A percentile compares a stretch with the other conserved stretches of the same genome.
Evolutionary conservation across 305 asterid genomes (phyloP).

Genomic region (Solanum chacoense): DNA sequence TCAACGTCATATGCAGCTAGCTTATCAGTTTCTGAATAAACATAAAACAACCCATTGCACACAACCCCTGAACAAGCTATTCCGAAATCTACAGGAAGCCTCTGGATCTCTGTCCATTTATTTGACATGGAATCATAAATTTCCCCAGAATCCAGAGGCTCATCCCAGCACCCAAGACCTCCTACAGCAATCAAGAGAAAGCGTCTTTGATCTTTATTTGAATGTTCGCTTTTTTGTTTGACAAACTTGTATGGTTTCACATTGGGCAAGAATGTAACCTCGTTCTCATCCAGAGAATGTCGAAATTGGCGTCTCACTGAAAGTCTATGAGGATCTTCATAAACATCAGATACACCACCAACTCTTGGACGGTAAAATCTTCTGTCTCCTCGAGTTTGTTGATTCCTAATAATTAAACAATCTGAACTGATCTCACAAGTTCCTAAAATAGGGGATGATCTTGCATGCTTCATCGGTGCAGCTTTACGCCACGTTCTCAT

Average conservation of each 20-base stretch:
- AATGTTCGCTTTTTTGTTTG: slow-evolving; percentile 30
- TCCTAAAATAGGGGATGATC: slow-evolving; percentile 80
- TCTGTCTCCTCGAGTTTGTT: slow-evolving; percentile 45
- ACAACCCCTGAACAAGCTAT: slow-evolving; percentile 72
- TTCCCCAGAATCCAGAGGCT: slow-evolving; percentile 67
- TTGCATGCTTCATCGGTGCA: slow-evolving; percentile 66
- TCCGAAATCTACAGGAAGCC: slow-evolving; percentile 74
- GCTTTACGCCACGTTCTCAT: slow-evolving; percentile 75
- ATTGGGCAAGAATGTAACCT: slow-evolving; percentile 24
- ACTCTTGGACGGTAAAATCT: slow-evolving; percentile 45
- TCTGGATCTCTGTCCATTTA: slow-evolving; percentile 83
- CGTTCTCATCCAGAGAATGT: slow-evolving; percentile 57
- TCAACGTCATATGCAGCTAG: slow-evolving; percentile 65
- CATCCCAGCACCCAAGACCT: slow-evolving; percentile 92
- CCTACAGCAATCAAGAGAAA: slow-evolving; percentile 72
- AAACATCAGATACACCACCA: slow-evolving; percentile 72
- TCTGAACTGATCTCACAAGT: slow-evolving; percentile 52
- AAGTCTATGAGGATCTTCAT: slow-evolving; percentile 93
- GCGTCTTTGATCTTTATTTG: slow-evolving; percentile 31
- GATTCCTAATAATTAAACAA: slow-evolving; percentile 39
- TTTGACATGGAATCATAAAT: slow-evolving; percentile 67
- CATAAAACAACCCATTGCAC: slow-evolving; percentile 50
- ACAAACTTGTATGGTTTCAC: slow-evolving; percentile 25
- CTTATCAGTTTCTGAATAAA: slow-evolving; percentile 73
- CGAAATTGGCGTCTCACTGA: slow-evolving; percentile 65